Base-by-base conservation (phyloP, 139 green algal species). In the Spirogloea muscicola region DNA sequence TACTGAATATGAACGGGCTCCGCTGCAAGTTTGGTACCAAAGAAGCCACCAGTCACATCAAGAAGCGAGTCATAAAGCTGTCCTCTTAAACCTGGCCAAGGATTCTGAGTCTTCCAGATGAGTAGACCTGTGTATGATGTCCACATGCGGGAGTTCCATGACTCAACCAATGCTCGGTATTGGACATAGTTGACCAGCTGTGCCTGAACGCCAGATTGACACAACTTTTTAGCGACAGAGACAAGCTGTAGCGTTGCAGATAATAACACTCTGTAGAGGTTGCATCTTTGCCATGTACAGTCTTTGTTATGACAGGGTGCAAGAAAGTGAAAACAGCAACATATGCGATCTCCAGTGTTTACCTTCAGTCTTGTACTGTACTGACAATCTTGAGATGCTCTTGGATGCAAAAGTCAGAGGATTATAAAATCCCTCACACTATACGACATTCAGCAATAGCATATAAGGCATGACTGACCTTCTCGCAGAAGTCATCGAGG, bases 81-180 rank as follows among this genome's bases (percentile, higher is more conserved):
- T 2, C 78, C 78, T 1, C 78, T 21, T 40, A 84, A 65, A 4
- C 78, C 73, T 9, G 74, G 61, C 78, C 78, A 84, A 3, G 78
- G 78, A 58, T 84, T 84, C 51, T 77, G 60, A 21, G 62, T 82
- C 65, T 84, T 84, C 78, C 78, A 84, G 29, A 84, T 78, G 41
- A 83, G 60, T 58, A 83, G 13, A 9, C 76, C 76, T 16, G 49
- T 74, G 51, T 82, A 83, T 18, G 9, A 43, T 36, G 4, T 9
- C 76, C 76, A 83, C 76, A 83, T 83, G 4, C 58, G 3, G 9
- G 70, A 49, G n/a, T n/a, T 37, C 76, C 76, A 83, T 29, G 27
- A 43, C 60, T 84, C 78, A 16, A 79, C 29, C 0, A 84, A 73
- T 3, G 78, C 62, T 7, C 49, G 40, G 61, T 84, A 84, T 42